Evolutionary conservation across 2,329 filamentous ascomycete species (phyloP), one percentile per base, ranked within the genome.

Genomic region (Gremmenia infestans): DNA sequence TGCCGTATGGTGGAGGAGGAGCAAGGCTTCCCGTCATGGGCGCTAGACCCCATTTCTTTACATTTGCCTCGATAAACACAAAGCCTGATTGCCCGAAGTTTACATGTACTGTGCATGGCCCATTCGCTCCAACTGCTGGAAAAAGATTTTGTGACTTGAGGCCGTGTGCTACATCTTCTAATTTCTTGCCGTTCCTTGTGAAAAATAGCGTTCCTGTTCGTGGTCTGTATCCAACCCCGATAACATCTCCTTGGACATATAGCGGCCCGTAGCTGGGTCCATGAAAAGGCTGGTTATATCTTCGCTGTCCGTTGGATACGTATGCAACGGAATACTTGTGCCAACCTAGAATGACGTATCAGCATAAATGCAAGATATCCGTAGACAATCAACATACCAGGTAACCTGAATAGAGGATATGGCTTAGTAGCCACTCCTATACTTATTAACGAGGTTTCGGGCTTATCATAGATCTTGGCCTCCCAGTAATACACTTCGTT

Each of bases 401-500:
- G 94, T 68, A 99, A 75, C 67, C 94, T 81, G 72, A 99, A 99
- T 48, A 97, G 76, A 17, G 94, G 94, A 72, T 99, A 99, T 7
- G 94, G 94, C 70, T 99, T 99, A 19, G 94, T 99, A 47, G 89
- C 89, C 79, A 99, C 89, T 63, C 94, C 94, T 65, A 99, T 91
- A 69, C 89, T 92, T 60, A 99, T 81, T 63, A 91, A 76, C 0
- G 91, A 96, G 57, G 77, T 84, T 61, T 97, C 94, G 4, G 94
- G 91, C 74, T 97, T 97, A 60, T 99, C 94, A 74, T 95, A 99
- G 52, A 99, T 88, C 78, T 99, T 99, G 54, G 92, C 89, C 73
- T 99, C 94, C 94, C 94, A 99, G 73, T 99, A 99, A 73, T 99
- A 99, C 11, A 97, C 93, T 69, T 99, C 94, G 69, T 99, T 99